Percentiles rank a stretch among this genome's conserved stretches.
Conservation (phyloP, 495 filamentous ascomycete genomes). For the Aspergillus hancockii region DNA sequence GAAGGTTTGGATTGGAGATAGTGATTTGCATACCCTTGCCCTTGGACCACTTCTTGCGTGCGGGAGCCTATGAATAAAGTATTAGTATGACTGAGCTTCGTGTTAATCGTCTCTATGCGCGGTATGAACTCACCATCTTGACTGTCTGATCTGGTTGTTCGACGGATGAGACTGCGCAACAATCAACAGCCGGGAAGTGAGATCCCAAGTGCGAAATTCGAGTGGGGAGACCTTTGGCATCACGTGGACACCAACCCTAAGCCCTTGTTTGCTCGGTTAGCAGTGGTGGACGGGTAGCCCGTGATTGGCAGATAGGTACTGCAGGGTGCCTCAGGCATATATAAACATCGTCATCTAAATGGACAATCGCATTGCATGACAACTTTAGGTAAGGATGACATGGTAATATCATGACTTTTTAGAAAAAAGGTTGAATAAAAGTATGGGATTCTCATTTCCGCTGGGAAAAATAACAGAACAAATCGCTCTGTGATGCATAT, state of each 20-base stretch:
- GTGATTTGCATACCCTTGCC: slow-evolving; percentile 77
- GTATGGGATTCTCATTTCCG: not conserved
- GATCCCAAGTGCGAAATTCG: slow-evolving; percentile 48
- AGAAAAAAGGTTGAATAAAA: too few species aligned
- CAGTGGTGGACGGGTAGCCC: not conserved
- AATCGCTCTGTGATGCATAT: not conserved
- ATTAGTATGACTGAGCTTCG: slow-evolving; percentile 21
- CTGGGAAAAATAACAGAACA: not conserved
- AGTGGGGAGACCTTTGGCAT: slow-evolving; percentile 47
- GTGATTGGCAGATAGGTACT: too few species aligned
- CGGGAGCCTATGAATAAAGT: slow-evolving; percentile 60
- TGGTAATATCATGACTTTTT: not conserved
- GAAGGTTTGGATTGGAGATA: slow-evolving; percentile 17
- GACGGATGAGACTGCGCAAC: slow-evolving; percentile 37
- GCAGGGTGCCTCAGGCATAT: slow-evolving; percentile 5
- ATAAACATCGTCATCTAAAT: not conserved
- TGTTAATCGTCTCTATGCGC: not conserved
- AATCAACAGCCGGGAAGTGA: slow-evolving; percentile 27
- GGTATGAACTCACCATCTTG: slow-evolving; percentile 51
- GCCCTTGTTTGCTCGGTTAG: slow-evolving; percentile 40
- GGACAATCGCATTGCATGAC: not conserved
- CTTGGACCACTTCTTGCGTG: slow-evolving; percentile 99
- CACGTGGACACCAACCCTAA: slow-evolving; percentile 39
- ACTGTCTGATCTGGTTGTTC: slow-evolving; percentile 49
- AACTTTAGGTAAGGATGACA: not conserved